A percentile compares a stretch with the other conserved stretches of the same genome.
These are phyloP conservation scores for Caloboletus inedulis DNA, from an alignment of 1,284 basidiomycete species.

Conservation along the genomic window DNA sequence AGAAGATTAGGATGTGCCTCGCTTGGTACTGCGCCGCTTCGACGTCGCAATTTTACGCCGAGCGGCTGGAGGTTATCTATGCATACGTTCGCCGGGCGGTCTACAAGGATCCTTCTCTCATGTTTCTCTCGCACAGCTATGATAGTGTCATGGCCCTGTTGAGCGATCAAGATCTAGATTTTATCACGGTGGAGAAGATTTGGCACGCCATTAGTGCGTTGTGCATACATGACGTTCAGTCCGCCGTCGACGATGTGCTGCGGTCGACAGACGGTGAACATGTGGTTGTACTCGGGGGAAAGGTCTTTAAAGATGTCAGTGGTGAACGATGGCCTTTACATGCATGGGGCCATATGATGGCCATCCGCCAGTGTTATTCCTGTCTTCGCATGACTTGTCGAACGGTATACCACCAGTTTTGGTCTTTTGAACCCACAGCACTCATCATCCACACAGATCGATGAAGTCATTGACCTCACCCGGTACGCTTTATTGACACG, in stretches of 20 bases:
- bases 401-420: constrained; percentile 21
- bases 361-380: constrained; percentile 29
- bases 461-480: constrained; percentile 31
- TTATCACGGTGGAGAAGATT: constrained; percentile 33
- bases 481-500: constrained; percentile 25
- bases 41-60: constrained; percentile 29
- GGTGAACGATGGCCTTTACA: constrained; percentile 31
- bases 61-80: constrained; percentile 33
- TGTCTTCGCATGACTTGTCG: constrained; percentile 32
- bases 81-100: constrained; percentile 37
- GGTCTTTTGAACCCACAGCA: not conserved
- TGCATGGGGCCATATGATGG: constrained; percentile 35
- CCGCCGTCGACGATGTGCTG: constrained; percentile 34
- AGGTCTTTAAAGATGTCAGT: constrained; percentile 32
- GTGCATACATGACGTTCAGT: constrained; percentile 28
- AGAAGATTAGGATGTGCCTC: constrained; percentile 32
- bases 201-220: constrained; percentile 32
- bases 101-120: constrained; percentile 34
- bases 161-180: constrained; percentile 30
- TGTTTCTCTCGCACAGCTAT: constrained; percentile 36
- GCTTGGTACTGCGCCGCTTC: constrained; percentile 32
- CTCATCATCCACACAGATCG: constrained; percentile 22
- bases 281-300: constrained; percentile 31
- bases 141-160: constrained; percentile 28
- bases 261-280: constrained; percentile 27